Conservation (phyloP, 2,329 filamentous ascomycete genomes). For the Ascochyta lentis region DNA sequence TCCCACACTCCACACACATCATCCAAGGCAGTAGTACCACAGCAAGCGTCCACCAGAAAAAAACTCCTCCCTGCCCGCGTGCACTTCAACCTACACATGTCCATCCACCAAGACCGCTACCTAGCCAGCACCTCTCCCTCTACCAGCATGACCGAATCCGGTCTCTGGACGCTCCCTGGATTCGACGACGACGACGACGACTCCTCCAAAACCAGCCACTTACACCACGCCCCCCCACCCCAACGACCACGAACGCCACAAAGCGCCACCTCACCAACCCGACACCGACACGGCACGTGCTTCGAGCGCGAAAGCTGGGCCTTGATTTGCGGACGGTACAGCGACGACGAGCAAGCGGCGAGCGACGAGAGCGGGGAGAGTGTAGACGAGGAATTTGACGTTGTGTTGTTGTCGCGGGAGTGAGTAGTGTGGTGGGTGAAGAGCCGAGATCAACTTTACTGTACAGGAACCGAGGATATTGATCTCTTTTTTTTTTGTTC, state of each 20-base stretch:
- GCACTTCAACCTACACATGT: constrained; percentile 22
- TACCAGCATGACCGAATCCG: constrained; percentile 26
- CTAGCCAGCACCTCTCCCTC: constrained; percentile 9
- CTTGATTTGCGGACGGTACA: constrained; percentile 30
- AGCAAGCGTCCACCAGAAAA: background rate
- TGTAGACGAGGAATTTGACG: constrained; percentile 46
- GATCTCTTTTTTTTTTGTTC: too few species aligned
- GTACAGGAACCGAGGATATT: too few species aligned
- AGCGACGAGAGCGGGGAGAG: constrained; percentile 34
- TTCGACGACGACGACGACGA: constrained; percentile 38
- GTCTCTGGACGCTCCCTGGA: constrained; percentile 43
- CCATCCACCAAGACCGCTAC: constrained; percentile 32
- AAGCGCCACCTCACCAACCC: constrained; percentile 39
- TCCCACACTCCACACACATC: constrained; percentile 7
- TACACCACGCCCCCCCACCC: constrained; percentile 20
- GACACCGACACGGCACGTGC: constrained; percentile 34
- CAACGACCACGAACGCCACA: constrained; percentile 22
- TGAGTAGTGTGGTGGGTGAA: constrained; percentile 8
- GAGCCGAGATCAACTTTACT: background rate
- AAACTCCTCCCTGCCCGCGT: background rate
- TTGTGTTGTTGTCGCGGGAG: constrained; percentile 32
- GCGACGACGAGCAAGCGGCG: constrained; percentile 27
- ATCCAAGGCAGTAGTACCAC: background rate
- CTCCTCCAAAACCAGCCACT: background rate
- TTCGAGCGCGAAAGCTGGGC: constrained; percentile 46